A percentile compares a stretch with the other conserved stretches of the same genome.
phyloP scores from a whole-genome alignment of 805 yeast genomes.

The Maudiozyma turicensis region DNA sequence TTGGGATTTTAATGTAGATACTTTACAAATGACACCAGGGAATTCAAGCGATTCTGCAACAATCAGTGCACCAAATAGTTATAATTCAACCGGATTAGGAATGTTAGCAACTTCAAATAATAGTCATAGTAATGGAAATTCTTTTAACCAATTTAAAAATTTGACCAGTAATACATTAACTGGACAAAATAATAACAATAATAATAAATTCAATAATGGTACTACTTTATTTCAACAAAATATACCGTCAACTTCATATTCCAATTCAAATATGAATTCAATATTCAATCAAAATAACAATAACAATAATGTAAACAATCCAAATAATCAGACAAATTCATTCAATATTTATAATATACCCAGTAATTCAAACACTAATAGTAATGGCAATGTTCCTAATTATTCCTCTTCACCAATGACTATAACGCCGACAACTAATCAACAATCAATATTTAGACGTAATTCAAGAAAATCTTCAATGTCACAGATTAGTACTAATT shows the following conservation, averaged over 20 bases:
- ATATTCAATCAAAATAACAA: slow-evolving; percentile 1
- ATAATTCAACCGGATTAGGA: slow-evolving; percentile 16
- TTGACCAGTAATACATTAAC: background rate
- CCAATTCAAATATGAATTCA: background rate
- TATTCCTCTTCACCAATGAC: slow-evolving; percentile 1
- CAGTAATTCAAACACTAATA: background rate
- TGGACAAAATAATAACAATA: background rate
- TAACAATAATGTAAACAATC: background rate
- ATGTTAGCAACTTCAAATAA: slow-evolving; percentile 2
- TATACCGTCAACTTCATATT: background rate
- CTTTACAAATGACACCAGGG: slow-evolving; percentile 29
- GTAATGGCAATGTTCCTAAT: background rate
- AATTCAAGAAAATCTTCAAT: background rate
- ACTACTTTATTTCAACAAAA: background rate
- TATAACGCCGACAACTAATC: background rate
- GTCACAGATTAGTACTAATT: background rate
- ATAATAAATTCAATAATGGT: too few species aligned
- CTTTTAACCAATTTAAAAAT: background rate
- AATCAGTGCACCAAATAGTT: slow-evolving; percentile 30
- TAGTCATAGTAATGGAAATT: background rate
- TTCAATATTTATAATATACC: slow-evolving; percentile 4
- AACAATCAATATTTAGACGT: background rate
- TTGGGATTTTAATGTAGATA: slow-evolving; percentile 33
- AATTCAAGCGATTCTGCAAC: slow-evolving; percentile 28
- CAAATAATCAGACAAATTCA: background rate